These are phyloP conservation scores for Gossypioides kirkii DNA, from an alignment of 345 rosid species.

Conservation along the genomic window DNA sequence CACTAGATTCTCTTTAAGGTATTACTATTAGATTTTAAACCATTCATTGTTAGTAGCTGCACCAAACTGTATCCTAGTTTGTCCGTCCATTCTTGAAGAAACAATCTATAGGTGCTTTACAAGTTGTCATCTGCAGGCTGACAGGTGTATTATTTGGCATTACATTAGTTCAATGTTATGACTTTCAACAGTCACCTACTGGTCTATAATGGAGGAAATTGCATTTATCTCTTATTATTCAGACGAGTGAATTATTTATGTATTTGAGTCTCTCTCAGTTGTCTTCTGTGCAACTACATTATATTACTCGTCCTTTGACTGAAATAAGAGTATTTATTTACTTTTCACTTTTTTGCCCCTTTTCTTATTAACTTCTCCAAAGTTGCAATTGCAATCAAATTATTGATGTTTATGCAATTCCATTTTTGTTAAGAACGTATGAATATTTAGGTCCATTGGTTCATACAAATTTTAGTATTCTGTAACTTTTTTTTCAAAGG, in stretches of 20 bases:
- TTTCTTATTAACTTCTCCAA: too few species aligned
- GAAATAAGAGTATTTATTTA: too few species aligned
- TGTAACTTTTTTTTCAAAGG: too few species aligned
- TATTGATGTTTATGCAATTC: neutral
- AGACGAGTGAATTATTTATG: neutral
- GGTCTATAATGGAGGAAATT: constrained; percentile 3
- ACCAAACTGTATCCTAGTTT: constrained; percentile 1
- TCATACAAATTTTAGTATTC: too few species aligned
- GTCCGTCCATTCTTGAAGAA: constrained; percentile 5
- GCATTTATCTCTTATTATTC: neutral
- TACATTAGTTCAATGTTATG: constrained; percentile 1
- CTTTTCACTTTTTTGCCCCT: too few species aligned
- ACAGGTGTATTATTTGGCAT: constrained; percentile 1
- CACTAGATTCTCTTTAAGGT: neutral
- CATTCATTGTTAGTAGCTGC: neutral
- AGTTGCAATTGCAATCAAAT: too few species aligned
- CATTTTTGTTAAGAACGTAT: neutral
- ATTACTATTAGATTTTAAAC: neutral
- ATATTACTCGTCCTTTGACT: too few species aligned
- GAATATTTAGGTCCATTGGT: too few species aligned
- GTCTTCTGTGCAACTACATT: neutral
- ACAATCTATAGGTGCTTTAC: neutral
- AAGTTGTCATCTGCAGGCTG: constrained; percentile 6
- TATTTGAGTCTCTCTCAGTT: neutral
- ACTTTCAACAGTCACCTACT: constrained; percentile 5